Evolutionary conservation across 1,284 basidiomycete genomes (phyloP).

Genomic region (Marasmius fiardii): DNA sequence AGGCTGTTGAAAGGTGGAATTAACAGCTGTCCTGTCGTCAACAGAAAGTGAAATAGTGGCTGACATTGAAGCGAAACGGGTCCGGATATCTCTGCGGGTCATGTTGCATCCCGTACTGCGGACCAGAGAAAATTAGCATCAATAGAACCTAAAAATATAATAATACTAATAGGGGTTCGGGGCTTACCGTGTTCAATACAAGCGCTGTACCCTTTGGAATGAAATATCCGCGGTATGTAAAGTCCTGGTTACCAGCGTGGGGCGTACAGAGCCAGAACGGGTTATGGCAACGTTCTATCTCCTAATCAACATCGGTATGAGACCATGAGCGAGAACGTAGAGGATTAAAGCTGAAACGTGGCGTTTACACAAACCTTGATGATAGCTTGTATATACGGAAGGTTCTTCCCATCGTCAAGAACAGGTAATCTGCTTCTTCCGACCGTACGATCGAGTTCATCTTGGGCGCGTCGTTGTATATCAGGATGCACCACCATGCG

Average conservation of each 20-base stretch:
- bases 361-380: conserved; percentile 5
- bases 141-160: neutral
- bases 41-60: neutral
- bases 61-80: conserved; percentile 17
- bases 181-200: conserved; percentile 29
- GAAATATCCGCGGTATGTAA: conserved; percentile 34
- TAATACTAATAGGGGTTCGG: neutral
- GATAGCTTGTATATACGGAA: conserved; percentile 6
- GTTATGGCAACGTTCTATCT: conserved; percentile 28
- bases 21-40: too few species aligned
- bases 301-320: neutral
- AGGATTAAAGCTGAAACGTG: neutral
- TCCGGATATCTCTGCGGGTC: conserved; percentile 33
- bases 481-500: conserved; percentile 6
- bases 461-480: conserved; percentile 8
- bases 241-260: conserved; percentile 33
- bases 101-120: conserved; percentile 33
- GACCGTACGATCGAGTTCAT: conserved; percentile 7
- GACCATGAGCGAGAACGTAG: neutral
- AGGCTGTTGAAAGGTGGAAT: conserved; percentile 13
- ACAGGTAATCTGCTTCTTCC: conserved; percentile 1
- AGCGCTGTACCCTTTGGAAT: conserved; percentile 38
- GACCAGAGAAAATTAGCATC: neutral
- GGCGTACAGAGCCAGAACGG: conserved; percentile 41
- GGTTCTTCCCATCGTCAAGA: neutral